These are phyloP conservation scores for Leccinum subrobustum DNA, from an alignment of 1,284 basidiomycete genomes.

Conservation along the genomic window DNA sequence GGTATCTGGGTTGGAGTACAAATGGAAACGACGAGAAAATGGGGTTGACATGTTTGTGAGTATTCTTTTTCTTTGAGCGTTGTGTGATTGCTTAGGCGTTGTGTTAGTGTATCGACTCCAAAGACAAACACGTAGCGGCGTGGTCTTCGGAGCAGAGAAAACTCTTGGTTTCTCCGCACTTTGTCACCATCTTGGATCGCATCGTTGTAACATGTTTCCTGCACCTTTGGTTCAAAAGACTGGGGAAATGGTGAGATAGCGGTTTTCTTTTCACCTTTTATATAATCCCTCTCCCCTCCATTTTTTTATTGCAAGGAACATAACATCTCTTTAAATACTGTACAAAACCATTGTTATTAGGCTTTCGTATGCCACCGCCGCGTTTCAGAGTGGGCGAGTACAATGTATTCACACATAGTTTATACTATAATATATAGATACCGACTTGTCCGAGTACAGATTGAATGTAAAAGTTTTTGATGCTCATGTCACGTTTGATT, in stretches of 20 bases:
- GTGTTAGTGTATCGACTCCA: conserved; percentile 50
- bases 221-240: conserved; percentile 50
- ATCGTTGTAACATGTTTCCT: conserved; percentile 56
- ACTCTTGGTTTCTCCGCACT: conserved; percentile 42
- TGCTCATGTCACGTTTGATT: background rate
- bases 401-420: conserved; percentile 21
- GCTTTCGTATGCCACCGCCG: background rate
- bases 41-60: conserved; percentile 48
- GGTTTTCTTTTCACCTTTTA: background rate
- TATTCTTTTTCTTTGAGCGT: conserved; percentile 3
- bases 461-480: background rate
- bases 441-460: background rate
- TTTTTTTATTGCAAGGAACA: background rate
- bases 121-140: conserved; percentile 46
- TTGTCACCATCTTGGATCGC: conserved; percentile 47
- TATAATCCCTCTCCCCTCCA: background rate
- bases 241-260: conserved; percentile 40
- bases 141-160: conserved; percentile 44
- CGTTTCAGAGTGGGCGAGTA: conserved; percentile 4
- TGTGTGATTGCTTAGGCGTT: background rate
- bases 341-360: conserved; percentile 14
- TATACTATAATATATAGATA: conserved; percentile 19
- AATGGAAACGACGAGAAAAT: conserved; percentile 54
- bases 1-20: conserved; percentile 49
- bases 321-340: conserved; percentile 9